Evolutionary conservation across 1,284 basidiomycete species (phyloP).

Genomic region (Ustilago nuda): DNA sequence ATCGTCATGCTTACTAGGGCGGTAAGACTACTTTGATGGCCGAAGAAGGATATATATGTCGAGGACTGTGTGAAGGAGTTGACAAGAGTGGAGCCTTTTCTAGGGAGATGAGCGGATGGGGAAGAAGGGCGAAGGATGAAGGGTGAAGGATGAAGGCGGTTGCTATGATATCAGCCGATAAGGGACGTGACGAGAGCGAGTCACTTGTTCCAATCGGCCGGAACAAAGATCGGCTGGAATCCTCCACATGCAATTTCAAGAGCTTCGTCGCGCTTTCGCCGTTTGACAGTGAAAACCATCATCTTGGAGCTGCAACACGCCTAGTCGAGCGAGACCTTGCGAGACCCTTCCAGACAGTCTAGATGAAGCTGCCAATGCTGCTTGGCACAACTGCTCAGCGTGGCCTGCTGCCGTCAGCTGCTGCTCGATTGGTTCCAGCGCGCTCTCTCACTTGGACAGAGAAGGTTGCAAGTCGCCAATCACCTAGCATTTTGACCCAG

Average conservation of each 20-base stretch:
- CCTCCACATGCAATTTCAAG: slow-evolving; percentile 15
- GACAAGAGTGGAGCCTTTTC: not conserved
- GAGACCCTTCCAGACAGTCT: not conserved
- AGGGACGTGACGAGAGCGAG: slow-evolving; percentile 16
- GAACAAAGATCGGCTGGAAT: not conserved
- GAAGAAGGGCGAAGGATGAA: not conserved
- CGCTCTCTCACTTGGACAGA: not conserved
- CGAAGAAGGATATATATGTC: not conserved
- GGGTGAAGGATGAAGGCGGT: not conserved
- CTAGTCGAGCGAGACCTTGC: too few relatives aligned
- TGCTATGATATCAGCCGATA: too few relatives aligned
- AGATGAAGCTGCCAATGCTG: slow-evolving; percentile 42
- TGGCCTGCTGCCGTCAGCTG: slow-evolving; percentile 10
- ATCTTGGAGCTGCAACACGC: too few relatives aligned
- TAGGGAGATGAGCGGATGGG: not conserved
- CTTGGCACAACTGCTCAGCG: slow-evolving; percentile 44
- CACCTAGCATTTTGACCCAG: not conserved
- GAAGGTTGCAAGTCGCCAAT: too few relatives aligned
- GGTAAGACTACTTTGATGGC: not conserved
- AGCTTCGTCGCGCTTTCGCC: not conserved
- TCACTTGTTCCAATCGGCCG: slow-evolving; percentile 53
- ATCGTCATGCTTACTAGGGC: slow-evolving; percentile 36
- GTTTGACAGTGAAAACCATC: not conserved
- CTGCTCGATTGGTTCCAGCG: slow-evolving; percentile 14
- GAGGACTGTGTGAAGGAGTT: not conserved